Evolutionary conservation across 2,329 filamentous ascomycete species (phyloP), one percentile per base, ranked within the genome.

Genomic region (Hypoxylon sp.): DNA sequence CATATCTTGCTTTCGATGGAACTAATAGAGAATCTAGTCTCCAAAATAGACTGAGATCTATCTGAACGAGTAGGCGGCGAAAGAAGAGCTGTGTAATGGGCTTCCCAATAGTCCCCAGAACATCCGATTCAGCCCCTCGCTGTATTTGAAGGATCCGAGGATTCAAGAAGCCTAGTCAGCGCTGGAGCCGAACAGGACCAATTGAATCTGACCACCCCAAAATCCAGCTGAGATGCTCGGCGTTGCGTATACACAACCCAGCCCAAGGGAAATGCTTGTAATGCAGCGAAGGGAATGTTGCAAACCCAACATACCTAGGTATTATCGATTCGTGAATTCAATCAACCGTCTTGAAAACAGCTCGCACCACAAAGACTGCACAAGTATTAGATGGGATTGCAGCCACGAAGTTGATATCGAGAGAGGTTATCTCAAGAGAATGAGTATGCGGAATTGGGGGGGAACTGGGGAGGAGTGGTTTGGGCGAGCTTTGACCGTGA

Each of bases 401-500:
- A 62, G 27, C 50, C 56, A 57, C 41, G 23, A 57, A 47, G 47
- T 47, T 56, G 55, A 62, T 50, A 23, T 27, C 23, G 14, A 64
- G 25, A 64, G 27, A 64, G 37, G 43, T 29, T 59, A 61, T 56
- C 51, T 41, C 43, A 29, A 46, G 41, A 47, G 43, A 57, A 58
- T 50, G 56, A 37, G 51, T 59, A 56, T 11, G 46, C 47, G 51
- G 16, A 41, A 50, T 41, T 21, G 27, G 43, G 51, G 51, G 60
- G 39, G 54, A 61, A 34, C 50, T 48, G 43, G 41, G 48, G 43
- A 45, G 41, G 25, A 34, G 32, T 57, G 41, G 37, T 48, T 52
- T 62, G 61, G 61, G 34, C 57, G 62, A 60, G 56, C 60, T 69
- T 60, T 54, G 63, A 63, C 54, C 41, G 52, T 43, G 45, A 65